Base-by-base conservation (phyloP, 805 yeast genomes). In the Wickerhamomyces xylosicus region DNA sequence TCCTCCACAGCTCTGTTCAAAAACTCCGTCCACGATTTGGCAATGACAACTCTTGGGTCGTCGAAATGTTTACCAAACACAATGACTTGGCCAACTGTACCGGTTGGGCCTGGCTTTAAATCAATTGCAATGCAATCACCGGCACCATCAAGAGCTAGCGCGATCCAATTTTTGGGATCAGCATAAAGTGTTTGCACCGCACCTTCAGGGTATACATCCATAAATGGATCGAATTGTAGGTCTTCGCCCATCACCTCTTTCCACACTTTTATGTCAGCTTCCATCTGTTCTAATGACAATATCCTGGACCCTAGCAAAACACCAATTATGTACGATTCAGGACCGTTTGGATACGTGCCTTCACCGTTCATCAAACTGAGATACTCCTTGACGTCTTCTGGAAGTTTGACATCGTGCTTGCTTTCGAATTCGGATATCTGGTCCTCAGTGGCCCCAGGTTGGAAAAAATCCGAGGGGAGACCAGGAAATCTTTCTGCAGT, bases 101-200 rank as follows among this genome's bases (percentile, higher is more conserved):
- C 48, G 11, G 37, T 41, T 17, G 43, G 46, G 15, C 48, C 48
- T 2, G 48, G 48, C 14, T 39, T 36, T 8, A 45, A 34, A 22
- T 45, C 48, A 15, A 45, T 18, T 2, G 47, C 48, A 19, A 45
- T 43, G 28, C 44, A 43, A 17, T 45, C 43, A n/a, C 48, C 48
- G 32, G 39, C 33, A 3, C 48, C 48, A 41, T 45, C 48, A 15
- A 31, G 31, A 6, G 43, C 34, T 22, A 45, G 21, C 7, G 45
- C 48, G 3, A 43, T 15, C 48, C 48, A 45, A 20, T 41, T 31
- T 11, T 39, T 14, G 16, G 40, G 19, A 15, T 42, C 44, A n/a
- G 37, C 44, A 21, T 43, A 43, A 3, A 19, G 21, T 2, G 28
- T 36, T 4, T 37, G n/a, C 4, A 43, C 43, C 4, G 37, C 38